These are phyloP conservation scores for Clarireedia homoeocarpa DNA, from an alignment of 2,329 filamentous ascomycete species.

Conservation along the genomic window DNA sequence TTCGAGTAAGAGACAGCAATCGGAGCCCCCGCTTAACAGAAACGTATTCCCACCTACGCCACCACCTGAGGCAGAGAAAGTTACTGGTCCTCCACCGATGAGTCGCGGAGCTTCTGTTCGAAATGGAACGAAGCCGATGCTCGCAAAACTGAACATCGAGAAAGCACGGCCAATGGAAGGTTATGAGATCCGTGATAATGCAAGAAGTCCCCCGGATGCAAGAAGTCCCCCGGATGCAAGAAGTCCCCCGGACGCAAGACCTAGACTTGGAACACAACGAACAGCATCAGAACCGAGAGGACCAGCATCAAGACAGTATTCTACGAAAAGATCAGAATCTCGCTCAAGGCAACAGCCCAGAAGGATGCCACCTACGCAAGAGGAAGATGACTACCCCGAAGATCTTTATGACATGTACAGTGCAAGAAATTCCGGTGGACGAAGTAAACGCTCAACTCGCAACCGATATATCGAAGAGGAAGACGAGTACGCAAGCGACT, in stretches of 20 bases:
- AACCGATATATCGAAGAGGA: slow-evolving; percentile 73
- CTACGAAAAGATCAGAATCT: slow-evolving; percentile 26
- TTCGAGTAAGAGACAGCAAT: slow-evolving; percentile 73
- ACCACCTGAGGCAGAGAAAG: slow-evolving; percentile 78
- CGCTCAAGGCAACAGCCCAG: slow-evolving; percentile 11
- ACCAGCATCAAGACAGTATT: slow-evolving; percentile 30
- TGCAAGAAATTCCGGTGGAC: slow-evolving; percentile 30
- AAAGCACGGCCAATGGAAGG: slow-evolving; percentile 41
- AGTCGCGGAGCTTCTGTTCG: slow-evolving; percentile 53
- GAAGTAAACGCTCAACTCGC: slow-evolving; percentile 33
- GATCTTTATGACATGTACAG: slow-evolving; percentile 59
- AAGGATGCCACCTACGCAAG: slow-evolving; percentile 29
- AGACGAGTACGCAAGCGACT: slow-evolving; percentile 65
- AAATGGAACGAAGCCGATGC: slow-evolving; percentile 51
- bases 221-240: slow-evolving; percentile 9
- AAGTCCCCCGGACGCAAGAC: slow-evolving; percentile 30
- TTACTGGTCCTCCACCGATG: slow-evolving; percentile 29
- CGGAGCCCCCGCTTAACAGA: slow-evolving; percentile 70
- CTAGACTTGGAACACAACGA: slow-evolving; percentile 36
- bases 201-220: slow-evolving; percentile 29
- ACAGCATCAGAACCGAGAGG: slow-evolving; percentile 45
- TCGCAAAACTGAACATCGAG: slow-evolving; percentile 56
- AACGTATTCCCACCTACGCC: slow-evolving; percentile 97
- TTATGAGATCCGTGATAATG: slow-evolving; percentile 28
- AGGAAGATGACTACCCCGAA: slow-evolving; percentile 56